Conservation (phyloP, 768 basidiomycete genomes). For the Termitomyces sp. region DNA sequence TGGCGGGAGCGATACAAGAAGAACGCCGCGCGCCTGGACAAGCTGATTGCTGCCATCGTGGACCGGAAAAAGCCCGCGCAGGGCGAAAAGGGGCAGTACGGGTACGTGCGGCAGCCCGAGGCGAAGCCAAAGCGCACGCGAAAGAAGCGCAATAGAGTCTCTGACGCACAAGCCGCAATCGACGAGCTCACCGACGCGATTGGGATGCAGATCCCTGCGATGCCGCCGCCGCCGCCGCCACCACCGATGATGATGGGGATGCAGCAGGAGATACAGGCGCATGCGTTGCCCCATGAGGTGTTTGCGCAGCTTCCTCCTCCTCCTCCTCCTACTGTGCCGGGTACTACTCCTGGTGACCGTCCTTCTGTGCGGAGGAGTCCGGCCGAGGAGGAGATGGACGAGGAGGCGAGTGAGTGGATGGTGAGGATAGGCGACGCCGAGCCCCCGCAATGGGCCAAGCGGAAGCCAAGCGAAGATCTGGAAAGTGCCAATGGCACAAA, state of each 20-base stretch:
- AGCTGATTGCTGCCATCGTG: slow-evolving; percentile 58
- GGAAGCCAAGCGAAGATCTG: slow-evolving; percentile 37
- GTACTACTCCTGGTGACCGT: slow-evolving; percentile 19
- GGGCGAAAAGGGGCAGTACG: slow-evolving; percentile 80
- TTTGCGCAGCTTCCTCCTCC: slow-evolving; percentile 18
- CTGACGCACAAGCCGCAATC: slow-evolving; percentile 19
- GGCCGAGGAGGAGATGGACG: slow-evolving; percentile 65
- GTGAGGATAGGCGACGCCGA: slow-evolving; percentile 57
- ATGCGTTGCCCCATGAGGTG: slow-evolving; percentile 4
- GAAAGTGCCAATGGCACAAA: slow-evolving; percentile 34
- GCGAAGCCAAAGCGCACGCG: slow-evolving; percentile 56
- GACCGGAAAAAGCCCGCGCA: slow-evolving; percentile 60
- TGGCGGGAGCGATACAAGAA: slow-evolving; percentile 91
- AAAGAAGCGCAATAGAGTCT: slow-evolving; percentile 37
- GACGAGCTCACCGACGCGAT: slow-evolving; percentile 15
- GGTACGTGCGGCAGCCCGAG: slow-evolving; percentile 72
- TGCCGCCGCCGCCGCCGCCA: too few relatives aligned
- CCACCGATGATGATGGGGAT: slow-evolving; percentile 9
- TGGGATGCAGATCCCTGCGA: slow-evolving; percentile 13
- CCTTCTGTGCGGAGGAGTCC: slow-evolving; percentile 35
- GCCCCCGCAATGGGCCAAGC: slow-evolving; percentile 67
- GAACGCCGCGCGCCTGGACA: slow-evolving; percentile 63
- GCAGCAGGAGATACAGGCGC: slow-evolving; percentile 10
- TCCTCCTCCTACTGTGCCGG: too few relatives aligned
- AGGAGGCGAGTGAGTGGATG: slow-evolving; percentile 60